Evolutionary conservation across 257 asterid species (phyloP).

Genomic region (Phtheirospermum japonicum): DNA sequence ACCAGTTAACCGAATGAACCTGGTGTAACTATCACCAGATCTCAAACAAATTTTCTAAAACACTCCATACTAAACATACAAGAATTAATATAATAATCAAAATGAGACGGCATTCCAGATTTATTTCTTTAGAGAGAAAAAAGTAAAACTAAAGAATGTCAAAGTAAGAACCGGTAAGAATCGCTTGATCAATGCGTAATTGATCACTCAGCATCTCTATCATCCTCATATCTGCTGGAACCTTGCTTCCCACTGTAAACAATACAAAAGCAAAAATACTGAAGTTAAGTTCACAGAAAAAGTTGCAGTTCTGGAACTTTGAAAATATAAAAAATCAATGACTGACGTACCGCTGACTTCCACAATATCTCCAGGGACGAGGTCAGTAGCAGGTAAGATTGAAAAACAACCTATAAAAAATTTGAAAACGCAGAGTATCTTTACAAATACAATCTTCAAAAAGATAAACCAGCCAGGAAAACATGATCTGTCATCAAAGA

Average conservation of each 20-base stretch:
- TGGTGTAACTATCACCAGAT: constrained; percentile 19
- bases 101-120: constrained; percentile 23
- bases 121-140: constrained; percentile 17
- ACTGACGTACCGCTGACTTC: constrained; percentile 85
- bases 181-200: constrained; percentile 96
- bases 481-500: constrained; percentile 23
- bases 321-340: constrained; percentile 19
- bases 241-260: constrained; percentile 86
- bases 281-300: constrained; percentile 22
- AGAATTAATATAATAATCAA: constrained; percentile 15
- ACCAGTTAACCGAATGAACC: constrained; percentile 18
- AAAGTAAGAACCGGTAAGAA: constrained; percentile 71
- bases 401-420: constrained; percentile 78
- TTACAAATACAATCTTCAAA: constrained; percentile 9
- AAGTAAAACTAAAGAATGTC: constrained; percentile 15
- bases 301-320: constrained; percentile 20
- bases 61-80: constrained; percentile 13
- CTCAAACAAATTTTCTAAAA: constrained; percentile 13
- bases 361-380: constrained; percentile 97
- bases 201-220: constrained; percentile 86
- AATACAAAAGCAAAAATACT: constrained; percentile 25
- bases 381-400: constrained; percentile 89
- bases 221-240: constrained; percentile 99
- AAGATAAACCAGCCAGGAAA: constrained; percentile 17
- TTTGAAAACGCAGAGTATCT: constrained; percentile 23